Base-by-base conservation (phyloP, 2,329 filamentous ascomycete genomes). In the Ramularia endophylla region DNA sequence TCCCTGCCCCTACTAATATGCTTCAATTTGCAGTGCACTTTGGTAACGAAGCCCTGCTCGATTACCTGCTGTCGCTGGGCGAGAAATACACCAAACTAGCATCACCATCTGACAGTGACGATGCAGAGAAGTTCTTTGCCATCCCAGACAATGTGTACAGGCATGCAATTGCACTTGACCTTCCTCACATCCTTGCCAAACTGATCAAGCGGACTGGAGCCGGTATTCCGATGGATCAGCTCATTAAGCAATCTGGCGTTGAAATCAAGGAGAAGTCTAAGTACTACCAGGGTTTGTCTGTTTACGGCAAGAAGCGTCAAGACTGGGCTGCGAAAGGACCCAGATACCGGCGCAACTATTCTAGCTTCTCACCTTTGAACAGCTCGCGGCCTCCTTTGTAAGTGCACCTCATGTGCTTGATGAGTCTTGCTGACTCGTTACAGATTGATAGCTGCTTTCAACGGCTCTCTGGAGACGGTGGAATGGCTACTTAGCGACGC, bases 401-500 rank as follows among this genome's bases (percentile, higher is more conserved):
- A 18, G 15, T 15, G 16, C 30, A 32, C 27, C 2, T 5, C 27
- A 30, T 15, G 12, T 15, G 27, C 15, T 15, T n/a, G n/a, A n/a
- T n/a, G n/a, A n/a, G n/a, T n/a, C n/a, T n/a, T n/a, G n/a, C n/a
- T n/a, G n/a, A n/a, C n/a, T 25, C 11, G 22, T 25, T 25, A 25
- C 6, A 25, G 22, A 11, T 69, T 85, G 1, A 65, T 73, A 46
- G 79, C 81, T 32, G 80, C 77, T 9, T 53, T 65, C 7, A 52
- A 54, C 2, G 78, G 79, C 3, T 82, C 70, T 15, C 59, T 90
- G n/a, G 75, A 82, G 28, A 73, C 74, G 13, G 77, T 87, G 0
- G 80, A 92, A 56, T 94, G 85, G 78, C 86, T 90, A 59, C 63
- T 87, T 41, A 80, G 83, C 43, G 83, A 86, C 46, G 74, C 77